Evolutionary conservation across 805 yeast genomes (phyloP).

Genomic region (Candida berthetii): DNA sequence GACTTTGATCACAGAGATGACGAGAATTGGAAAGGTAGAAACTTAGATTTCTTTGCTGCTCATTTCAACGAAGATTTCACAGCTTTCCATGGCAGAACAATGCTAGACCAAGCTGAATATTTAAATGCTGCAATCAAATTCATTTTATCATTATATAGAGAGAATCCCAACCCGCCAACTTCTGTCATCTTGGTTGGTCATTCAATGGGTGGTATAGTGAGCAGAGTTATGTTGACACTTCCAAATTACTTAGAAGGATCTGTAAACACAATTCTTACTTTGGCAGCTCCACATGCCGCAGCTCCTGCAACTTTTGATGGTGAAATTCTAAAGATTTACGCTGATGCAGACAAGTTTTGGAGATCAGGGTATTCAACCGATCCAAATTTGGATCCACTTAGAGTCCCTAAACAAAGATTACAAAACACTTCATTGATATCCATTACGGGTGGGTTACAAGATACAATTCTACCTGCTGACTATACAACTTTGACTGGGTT

Average conservation of each 20-base stretch:
- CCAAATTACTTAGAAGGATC: slow-evolving; percentile 69
- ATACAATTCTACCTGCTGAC: slow-evolving; percentile 82
- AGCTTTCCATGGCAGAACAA: slow-evolving; percentile 91
- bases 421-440: slow-evolving; percentile 67
- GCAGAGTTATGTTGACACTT: slow-evolving; percentile 75
- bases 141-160: slow-evolving; percentile 60
- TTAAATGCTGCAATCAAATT: slow-evolving; percentile 80
- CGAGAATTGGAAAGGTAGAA: slow-evolving; percentile 27
- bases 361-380: slow-evolving; percentile 41
- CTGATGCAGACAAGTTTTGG: slow-evolving; percentile 79
- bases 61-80: slow-evolving; percentile 95
- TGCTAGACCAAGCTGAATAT: slow-evolving; percentile 91
- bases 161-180: slow-evolving; percentile 35
- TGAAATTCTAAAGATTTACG: slow-evolving; percentile 70
- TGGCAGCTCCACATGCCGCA: slow-evolving; percentile 88
- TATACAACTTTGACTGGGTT: slow-evolving; percentile 71
- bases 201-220: slow-evolving; percentile 97
- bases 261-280: slow-evolving; percentile 76
- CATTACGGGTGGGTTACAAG: slow-evolving; percentile 83
- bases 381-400: slow-evolving; percentile 15
- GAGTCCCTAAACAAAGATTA: slow-evolving; percentile 40
- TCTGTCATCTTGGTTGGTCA: slow-evolving; percentile 84
- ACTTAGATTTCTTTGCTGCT: slow-evolving; percentile 82
- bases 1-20: slow-evolving; percentile 32
- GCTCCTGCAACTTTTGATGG: slow-evolving; percentile 94